Percentiles rank a stretch among this genome's conserved stretches.
Evolutionary conservation across 2,329 filamentous ascomycete genomes (phyloP).

Genomic region (Fusarium proliferatum): DNA sequence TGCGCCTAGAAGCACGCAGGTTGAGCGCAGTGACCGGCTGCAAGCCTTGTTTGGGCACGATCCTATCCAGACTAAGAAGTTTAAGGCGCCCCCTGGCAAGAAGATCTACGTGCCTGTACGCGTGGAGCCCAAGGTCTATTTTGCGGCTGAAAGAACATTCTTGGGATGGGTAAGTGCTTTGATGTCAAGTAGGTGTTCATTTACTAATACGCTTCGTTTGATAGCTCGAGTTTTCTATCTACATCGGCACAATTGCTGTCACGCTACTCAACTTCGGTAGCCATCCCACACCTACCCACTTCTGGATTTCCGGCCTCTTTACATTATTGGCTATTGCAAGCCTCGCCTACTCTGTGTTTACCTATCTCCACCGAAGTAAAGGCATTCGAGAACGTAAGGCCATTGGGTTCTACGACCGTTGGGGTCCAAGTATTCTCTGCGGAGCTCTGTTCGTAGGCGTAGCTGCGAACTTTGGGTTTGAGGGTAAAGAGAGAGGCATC

Average conservation of each 20-base stretch:
- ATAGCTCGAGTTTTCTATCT: constrained; percentile 94
- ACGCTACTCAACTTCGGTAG: constrained; percentile 84
- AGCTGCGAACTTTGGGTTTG: constrained; percentile 81
- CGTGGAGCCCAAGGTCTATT: constrained; percentile 97
- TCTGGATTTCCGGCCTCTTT: constrained; percentile 80
- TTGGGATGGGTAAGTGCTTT: constrained; percentile 80
- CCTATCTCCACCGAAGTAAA: constrained; percentile 89
- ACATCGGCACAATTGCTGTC: constrained; percentile 87
- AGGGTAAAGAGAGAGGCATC: constrained; percentile 70
- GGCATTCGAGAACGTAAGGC: constrained; percentile 85
- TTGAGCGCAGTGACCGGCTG: constrained; percentile 68
- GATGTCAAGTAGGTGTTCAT: neutral
- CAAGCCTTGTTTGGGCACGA: constrained; percentile 65
- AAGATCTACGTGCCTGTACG: constrained; percentile 96
- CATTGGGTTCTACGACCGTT: constrained; percentile 92
- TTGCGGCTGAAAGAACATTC: constrained; percentile 95
- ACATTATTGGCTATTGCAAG: constrained; percentile 82
- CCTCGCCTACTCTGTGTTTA: constrained; percentile 82
- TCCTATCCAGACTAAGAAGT: constrained; percentile 67
- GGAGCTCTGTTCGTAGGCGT: constrained; percentile 78
- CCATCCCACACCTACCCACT: constrained; percentile 66
- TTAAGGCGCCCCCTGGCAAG: constrained; percentile 84
- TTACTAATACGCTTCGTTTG: constrained; percentile 19
- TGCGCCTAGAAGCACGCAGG: constrained; percentile 63
- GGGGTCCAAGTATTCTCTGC: constrained; percentile 84